Base-by-base conservation (phyloP, 164 flowering plant genomes). In the Berberis thunbergii region DNA sequence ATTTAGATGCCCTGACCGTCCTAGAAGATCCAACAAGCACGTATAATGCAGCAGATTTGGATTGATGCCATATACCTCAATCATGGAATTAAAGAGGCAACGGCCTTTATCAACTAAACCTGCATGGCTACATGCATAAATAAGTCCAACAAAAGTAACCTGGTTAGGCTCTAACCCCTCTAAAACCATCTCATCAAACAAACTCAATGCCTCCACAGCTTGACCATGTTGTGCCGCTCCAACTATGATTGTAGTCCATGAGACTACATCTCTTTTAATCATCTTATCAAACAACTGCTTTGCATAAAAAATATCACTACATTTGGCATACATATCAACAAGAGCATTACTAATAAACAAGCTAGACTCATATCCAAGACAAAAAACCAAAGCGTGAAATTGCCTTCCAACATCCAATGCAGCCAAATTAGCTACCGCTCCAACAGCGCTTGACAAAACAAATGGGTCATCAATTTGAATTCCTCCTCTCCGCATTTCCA, bases 241-340 rank as follows among this genome's bases (percentile, higher is more conserved):
- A 54, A 89, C 89, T 41, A 92, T 87, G n/a, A 92, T 80, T 0
- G 91, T 84, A 49, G 98, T 89, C 96, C 96, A 89, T 56, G 96
- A 82, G 60, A 89, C 83, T 3, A 92, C 83, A 78, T 92, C 93
- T 69, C 74, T 78, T 7, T 45, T 57, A 1, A 6, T 11, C 78
- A 85, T 80, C 41, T 58, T 26, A 64, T 62, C 58, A 64, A 92
- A 92, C 50, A 84, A 56, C 3, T 54, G 53, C 49, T 72, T 82
- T 10, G 96, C 92, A 3, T 81, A 79, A 41, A 63, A 39, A 41
- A 92, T 63, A 66, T 89, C 86, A 64, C 98, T 84, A 62, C 98
- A 84, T 77, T 92, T 89, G 4, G 95, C 86, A 69, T 86, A 89
- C 95, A 87, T 91, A 63, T 87, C 95, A 3, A 87, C 73, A 26